Conservation (phyloP, 2,329 filamentous ascomycete genomes). For the Xylariaceae sp. region DNA sequence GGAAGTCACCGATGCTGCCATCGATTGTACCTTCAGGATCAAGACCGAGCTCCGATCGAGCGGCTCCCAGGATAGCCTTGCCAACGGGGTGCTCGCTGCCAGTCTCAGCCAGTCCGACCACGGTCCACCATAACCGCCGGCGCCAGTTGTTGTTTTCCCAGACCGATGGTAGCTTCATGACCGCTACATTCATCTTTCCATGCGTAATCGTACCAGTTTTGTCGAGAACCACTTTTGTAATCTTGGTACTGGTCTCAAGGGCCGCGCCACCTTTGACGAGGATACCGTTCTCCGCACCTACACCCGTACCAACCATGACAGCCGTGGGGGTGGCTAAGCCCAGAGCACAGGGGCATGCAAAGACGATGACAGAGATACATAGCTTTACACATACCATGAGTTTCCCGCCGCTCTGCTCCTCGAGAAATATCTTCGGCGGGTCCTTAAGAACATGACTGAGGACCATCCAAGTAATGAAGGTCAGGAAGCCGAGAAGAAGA, state of each 20-base stretch:
- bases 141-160: slow-evolving; percentile 68
- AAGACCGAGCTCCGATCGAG: slow-evolving; percentile 70
- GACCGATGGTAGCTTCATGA: slow-evolving; percentile 56
- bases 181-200: slow-evolving; percentile 90
- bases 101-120: slow-evolving; percentile 91
- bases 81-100: slow-evolving; percentile 94
- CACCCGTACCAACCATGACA: slow-evolving; percentile 98
- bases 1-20: slow-evolving; percentile 80
- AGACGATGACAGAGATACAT: slow-evolving; percentile 97
- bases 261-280: slow-evolving; percentile 95
- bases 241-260: slow-evolving; percentile 81
- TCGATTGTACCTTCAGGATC: slow-evolving; percentile 69
- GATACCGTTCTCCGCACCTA: slow-evolving; percentile 92
- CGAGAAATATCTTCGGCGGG: slow-evolving; percentile 83
- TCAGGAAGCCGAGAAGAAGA: slow-evolving; percentile 73
- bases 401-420: slow-evolving; percentile 77
- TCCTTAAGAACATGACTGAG: slow-evolving; percentile 78
- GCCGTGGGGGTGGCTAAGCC: slow-evolving; percentile 93
- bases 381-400: slow-evolving; percentile 96
- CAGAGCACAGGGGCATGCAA: slow-evolving; percentile 95
- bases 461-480: slow-evolving; percentile 91
- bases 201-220: slow-evolving; percentile 94
- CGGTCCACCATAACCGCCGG: slow-evolving; percentile 84
- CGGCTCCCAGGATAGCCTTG: slow-evolving; percentile 73
- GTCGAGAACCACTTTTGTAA: slow-evolving; percentile 86